These are phyloP conservation scores for Urostyla sp. DNA, from an alignment of 73 alveolate genomes.

Conservation along the genomic window DNA sequence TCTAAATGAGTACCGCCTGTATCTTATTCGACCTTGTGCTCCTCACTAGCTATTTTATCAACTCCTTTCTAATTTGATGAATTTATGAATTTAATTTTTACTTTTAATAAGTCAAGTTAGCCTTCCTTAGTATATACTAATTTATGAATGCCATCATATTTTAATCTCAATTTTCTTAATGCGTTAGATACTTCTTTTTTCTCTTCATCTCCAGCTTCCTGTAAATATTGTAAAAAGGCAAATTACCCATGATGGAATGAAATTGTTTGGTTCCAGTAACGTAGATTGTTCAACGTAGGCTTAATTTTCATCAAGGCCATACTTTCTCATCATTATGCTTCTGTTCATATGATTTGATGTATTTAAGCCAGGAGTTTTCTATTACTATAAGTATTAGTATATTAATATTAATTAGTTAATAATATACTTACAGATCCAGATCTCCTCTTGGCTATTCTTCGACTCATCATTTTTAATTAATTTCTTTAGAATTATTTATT, in stretches of 20 bases:
- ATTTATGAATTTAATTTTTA: not conserved
- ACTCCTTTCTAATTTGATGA: slow-evolving; percentile 42
- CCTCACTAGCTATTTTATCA: slow-evolving; percentile 43
- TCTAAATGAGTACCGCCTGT: slow-evolving; percentile 54
- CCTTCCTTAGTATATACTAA: slow-evolving; percentile 14
- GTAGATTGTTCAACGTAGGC: slow-evolving; percentile 68
- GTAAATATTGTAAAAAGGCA: not conserved
- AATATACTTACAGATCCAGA: no score
- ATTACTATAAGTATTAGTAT: no score
- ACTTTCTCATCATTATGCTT: slow-evolving; percentile 60
- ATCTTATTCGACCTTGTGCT: slow-evolving; percentile 51
- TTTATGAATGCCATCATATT: slow-evolving; percentile 49
- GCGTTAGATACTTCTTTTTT: slow-evolving; percentile 54
- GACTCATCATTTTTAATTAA: no score
- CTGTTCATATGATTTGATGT: slow-evolving; percentile 32
- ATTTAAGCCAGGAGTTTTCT: not conserved
- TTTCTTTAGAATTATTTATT: no score
- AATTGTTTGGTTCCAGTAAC: slow-evolving; percentile 74
- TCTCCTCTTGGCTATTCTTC: no score
- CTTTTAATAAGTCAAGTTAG: slow-evolving; percentile 44
- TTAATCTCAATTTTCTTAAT: slow-evolving; percentile 27
- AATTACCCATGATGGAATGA: slow-evolving; percentile 73
- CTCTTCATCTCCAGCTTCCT: slow-evolving; percentile 60
- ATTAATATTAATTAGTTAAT: no score
- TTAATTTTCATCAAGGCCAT: slow-evolving; percentile 58